Percentiles rank a stretch among this genome's conserved stretches.
phyloP scores from a whole-genome alignment of 2,329 filamentous ascomycete species.

The Xylaria arbuscula region DNA sequence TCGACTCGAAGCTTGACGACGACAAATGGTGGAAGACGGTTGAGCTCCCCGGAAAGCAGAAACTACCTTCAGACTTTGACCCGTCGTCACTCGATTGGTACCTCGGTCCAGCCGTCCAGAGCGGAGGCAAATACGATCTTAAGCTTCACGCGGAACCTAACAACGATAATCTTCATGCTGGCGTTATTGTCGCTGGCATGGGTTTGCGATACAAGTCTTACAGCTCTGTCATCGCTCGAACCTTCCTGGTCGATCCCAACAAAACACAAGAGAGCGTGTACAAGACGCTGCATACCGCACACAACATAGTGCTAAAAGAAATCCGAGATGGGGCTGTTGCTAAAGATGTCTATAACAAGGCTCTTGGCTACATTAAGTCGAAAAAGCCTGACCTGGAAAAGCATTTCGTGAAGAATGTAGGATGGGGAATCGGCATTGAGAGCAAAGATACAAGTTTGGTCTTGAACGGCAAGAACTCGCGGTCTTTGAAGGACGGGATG shows the following conservation, averaged over 20 bases:
- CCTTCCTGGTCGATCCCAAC: conserved; percentile 96
- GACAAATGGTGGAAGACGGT: conserved; percentile 90
- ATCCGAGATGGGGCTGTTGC: conserved; percentile 85
- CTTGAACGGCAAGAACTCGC: conserved; percentile 86
- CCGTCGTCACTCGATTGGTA: conserved; percentile 92
- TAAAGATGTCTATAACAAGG: conserved; percentile 94
- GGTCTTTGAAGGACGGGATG: conserved; percentile 94
- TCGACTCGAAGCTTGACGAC: conserved; percentile 92
- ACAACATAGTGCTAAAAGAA: conserved; percentile 90
- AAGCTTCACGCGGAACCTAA: conserved; percentile 83
- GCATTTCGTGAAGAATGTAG: conserved; percentile 92
- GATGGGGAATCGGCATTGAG: conserved; percentile 92
- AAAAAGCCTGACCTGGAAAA: conserved; percentile 97
- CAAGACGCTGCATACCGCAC: conserved; percentile 84
- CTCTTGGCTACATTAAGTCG: conserved; percentile 79
- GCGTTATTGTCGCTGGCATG: conserved; percentile 92
- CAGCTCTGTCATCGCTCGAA: conserved; percentile 89
- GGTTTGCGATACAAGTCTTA: conserved; percentile 97
- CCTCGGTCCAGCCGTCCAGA: conserved; percentile 89
- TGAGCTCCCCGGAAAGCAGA: conserved; percentile 74
- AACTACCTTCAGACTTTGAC: conserved; percentile 89
- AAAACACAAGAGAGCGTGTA: conserved; percentile 96
- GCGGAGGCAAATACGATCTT: conserved; percentile 93
- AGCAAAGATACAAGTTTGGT: conserved; percentile 84
- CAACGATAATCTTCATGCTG: conserved; percentile 84